Base-by-base conservation (phyloP, 2,329 filamentous ascomycete species). In the Passalora sequoiae region DNA sequence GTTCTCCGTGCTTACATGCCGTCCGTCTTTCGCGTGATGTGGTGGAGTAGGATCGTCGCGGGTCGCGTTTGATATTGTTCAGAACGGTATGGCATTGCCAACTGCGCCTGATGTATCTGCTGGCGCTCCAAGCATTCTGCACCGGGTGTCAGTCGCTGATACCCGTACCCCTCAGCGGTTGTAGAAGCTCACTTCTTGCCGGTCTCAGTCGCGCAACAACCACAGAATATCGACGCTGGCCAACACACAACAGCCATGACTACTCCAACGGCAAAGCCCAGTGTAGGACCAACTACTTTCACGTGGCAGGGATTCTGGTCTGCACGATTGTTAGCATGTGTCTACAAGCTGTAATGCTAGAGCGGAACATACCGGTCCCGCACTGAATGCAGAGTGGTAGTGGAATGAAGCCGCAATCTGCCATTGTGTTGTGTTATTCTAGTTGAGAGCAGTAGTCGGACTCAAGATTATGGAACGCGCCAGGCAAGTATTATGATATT, bases 221-320 rank as follows among this genome's bases (percentile, higher is more conserved):
- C 60, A 43, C 63, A 66, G 43, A 66, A 55, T 5, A 66, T 50
- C 4, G 63, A 57, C 12, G 63, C 63, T 8, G 63, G 63, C 63
- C 63, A 66, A 49, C 63, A 66, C 9, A 66, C 48, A 21, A 66
- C 51, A 21, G 63, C 63, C 49, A 64, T 56, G 17, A 58, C 51
- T 20, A 66, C 53, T 9, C 55, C 60, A 13, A 58, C 50, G 6
- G 59, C 38, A 51, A 66, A 66, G 9, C 63, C 63, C 4, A 65
- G 50, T 4, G 63, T 66, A n/a, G 63, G 63, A 8, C 63, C 63
- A 6, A 66, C 63, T 6, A 66, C 50, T 37, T 66, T 66, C 44
- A 64, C 50, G 39, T 66, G 61, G 51, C 63, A 66, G 15, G 63
- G 63, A 35, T 65, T 65, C 42, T 66, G 61, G 31, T 66, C 42